Conservation (phyloP, 164 flowering plant species). For the Stephania yunnanensis region DNA sequence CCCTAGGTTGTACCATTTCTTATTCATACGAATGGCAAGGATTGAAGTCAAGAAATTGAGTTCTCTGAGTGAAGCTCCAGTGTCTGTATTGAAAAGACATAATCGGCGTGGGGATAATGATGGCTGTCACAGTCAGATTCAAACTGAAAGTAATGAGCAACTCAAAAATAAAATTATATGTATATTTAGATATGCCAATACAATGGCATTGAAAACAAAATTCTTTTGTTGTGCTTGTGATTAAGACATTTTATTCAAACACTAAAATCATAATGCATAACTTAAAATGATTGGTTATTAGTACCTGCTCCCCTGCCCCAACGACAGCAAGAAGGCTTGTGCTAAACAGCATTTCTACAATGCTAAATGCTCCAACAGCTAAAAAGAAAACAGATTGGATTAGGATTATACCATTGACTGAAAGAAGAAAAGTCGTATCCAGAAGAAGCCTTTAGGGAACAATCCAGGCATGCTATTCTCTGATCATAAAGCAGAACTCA, state of each 20-base stretch:
- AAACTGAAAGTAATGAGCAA: constrained; percentile 6
- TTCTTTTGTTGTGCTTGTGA: no score
- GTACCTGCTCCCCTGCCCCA: constrained; percentile 97
- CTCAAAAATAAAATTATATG: no score
- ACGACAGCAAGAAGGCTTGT: constrained; percentile 87
- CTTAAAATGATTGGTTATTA: neutral
- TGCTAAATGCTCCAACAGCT: constrained; percentile 69
- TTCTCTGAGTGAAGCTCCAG: constrained; percentile 63
- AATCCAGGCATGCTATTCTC: neutral
- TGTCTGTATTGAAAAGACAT: constrained; percentile 70
- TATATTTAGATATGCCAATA: no score
- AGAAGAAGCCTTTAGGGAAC: neutral
- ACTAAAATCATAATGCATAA: neutral
- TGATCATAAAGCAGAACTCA: neutral
- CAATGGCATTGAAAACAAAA: no score
- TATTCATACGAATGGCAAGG: constrained; percentile 73
- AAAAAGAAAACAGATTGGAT: constrained; percentile 15
- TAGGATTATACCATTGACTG: neutral
- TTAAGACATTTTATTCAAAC: neutral
- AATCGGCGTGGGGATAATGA: constrained; percentile 87
- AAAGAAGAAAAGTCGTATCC: neutral
- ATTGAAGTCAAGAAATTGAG: constrained; percentile 83
- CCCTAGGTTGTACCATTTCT: constrained; percentile 45
- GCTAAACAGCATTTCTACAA: constrained; percentile 86
- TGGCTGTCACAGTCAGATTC: constrained; percentile 42